Evolutionary conservation across 306 rosid species (phyloP).

Genomic region (Prinsepia uniflora): DNA sequence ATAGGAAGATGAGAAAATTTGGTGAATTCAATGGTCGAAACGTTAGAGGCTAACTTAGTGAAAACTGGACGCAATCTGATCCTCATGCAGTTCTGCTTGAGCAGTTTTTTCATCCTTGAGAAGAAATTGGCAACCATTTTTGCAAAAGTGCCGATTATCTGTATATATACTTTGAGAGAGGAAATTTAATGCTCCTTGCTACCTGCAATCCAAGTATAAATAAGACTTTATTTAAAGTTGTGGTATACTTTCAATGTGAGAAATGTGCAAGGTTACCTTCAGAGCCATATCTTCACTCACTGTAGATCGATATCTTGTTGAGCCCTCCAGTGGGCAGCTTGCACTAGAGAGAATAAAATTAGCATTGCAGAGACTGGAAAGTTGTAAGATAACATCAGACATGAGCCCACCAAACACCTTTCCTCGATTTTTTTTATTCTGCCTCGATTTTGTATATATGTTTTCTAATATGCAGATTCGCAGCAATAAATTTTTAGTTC

Average conservation of each 20-base stretch:
- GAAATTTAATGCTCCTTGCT: constrained; percentile 87
- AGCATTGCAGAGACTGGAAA: constrained; percentile 69
- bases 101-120: constrained; percentile 15
- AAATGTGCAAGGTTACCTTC: constrained; percentile 46
- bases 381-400: no score
- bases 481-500: no score
- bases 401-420: no score
- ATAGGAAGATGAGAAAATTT: not conserved
- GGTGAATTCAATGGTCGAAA: not conserved
- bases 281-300: constrained; percentile 62
- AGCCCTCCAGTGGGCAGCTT: constrained; percentile 86
- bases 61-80: not conserved
- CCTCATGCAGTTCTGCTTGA: no score
- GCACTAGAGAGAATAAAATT: constrained; percentile 75
- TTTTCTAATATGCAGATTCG: no score
- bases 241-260: not conserved
- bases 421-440: no score
- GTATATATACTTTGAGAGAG: constrained; percentile 80
- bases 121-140: constrained; percentile 17
- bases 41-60: not conserved
- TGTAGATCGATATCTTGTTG: constrained; percentile 72
- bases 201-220: constrained; percentile 48
- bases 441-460: no score
- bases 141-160: constrained; percentile 34
- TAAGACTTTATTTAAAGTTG: not conserved